These are phyloP conservation scores for Cicer arietinum DNA, from an alignment of 306 rosid genomes.

Conservation along the genomic window DNA sequence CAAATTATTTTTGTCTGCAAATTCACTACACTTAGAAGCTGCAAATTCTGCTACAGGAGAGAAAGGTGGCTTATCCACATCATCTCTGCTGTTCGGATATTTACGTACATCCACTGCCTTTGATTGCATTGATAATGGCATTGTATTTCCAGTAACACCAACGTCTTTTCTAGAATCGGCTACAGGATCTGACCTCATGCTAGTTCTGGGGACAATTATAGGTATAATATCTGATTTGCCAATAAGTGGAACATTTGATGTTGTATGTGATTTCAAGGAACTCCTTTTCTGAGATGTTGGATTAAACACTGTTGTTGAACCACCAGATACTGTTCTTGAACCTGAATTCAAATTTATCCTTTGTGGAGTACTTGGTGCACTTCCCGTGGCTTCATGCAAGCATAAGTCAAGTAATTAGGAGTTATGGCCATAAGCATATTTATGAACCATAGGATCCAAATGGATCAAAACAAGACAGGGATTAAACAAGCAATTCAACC, in stretches of 20 bases:
- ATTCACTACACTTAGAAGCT: constrained; percentile 61
- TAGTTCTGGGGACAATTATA: constrained; percentile 91
- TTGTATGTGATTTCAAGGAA: constrained; percentile 64
- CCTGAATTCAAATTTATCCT: constrained; percentile 70
- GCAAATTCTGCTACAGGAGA: constrained; percentile 64
- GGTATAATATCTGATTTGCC: constrained; percentile 83
- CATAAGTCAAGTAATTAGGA: constrained; percentile 47
- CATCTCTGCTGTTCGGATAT: constrained; percentile 69
- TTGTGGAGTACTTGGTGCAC: constrained; percentile 91
- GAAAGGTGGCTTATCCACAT: constrained; percentile 64
- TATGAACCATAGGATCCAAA: constrained; percentile 35
- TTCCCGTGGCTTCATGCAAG: constrained; percentile 84
- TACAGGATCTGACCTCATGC: constrained; percentile 65
- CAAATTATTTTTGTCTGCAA: constrained; percentile 62
- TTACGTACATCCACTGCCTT: constrained; percentile 71
- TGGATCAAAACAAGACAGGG: constrained; percentile 37
- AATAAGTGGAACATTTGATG: constrained; percentile 56
- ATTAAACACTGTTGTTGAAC: constrained; percentile 66
- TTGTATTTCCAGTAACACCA: constrained; percentile 69
- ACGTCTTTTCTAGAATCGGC: constrained; percentile 82
- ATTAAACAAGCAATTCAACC: constrained; percentile 38
- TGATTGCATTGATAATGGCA: constrained; percentile 69
- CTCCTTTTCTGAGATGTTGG: constrained; percentile 68
- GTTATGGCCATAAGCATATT: constrained; percentile 32
- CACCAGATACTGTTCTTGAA: constrained; percentile 63